A percentile compares a stretch with the other conserved stretches of the same genome.
These are phyloP conservation scores for Actinomucor elegans DNA, from an alignment of 371 early-diverging fungal genomes.

Conservation along the genomic window DNA sequence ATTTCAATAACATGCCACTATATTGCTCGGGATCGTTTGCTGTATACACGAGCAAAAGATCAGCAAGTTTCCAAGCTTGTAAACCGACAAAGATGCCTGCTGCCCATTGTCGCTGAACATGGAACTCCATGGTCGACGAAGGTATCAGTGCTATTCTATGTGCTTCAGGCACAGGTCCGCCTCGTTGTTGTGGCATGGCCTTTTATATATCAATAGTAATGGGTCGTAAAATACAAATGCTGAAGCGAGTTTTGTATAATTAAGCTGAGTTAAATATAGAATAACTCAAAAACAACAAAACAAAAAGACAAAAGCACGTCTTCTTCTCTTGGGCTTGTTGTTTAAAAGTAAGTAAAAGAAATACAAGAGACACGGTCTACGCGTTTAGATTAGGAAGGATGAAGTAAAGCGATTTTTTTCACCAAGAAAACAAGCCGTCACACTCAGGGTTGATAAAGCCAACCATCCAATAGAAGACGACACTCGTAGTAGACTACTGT, in stretches of 20 bases:
- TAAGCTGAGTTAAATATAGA: too few species aligned
- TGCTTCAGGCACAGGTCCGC: conserved; percentile 11
- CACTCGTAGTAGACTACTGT: too few species aligned
- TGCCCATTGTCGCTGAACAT: conserved; percentile 45
- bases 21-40: conserved; percentile 35
- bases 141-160: conserved; percentile 40
- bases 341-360: neutral
- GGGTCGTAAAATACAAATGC: neutral
- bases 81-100: conserved; percentile 30
- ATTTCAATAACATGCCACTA: conserved; percentile 24
- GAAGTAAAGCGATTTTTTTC: too few species aligned
- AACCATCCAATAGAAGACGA: too few species aligned
- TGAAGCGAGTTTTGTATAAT: neutral
- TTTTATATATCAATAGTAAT: neutral
- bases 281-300: neutral
- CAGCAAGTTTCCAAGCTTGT: conserved; percentile 34
- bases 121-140: conserved; percentile 38
- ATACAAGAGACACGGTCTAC: conserved; percentile 2
- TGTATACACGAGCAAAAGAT: conserved; percentile 19
- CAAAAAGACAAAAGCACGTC: neutral
- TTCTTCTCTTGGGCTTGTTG: neutral
- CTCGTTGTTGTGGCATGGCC: conserved; percentile 9
- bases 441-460: too few species aligned
- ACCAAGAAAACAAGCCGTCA: too few species aligned
- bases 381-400: too few species aligned